Evolutionary conservation across 345 rosid genomes (phyloP).

Genomic region (Ceriops decandra): DNA sequence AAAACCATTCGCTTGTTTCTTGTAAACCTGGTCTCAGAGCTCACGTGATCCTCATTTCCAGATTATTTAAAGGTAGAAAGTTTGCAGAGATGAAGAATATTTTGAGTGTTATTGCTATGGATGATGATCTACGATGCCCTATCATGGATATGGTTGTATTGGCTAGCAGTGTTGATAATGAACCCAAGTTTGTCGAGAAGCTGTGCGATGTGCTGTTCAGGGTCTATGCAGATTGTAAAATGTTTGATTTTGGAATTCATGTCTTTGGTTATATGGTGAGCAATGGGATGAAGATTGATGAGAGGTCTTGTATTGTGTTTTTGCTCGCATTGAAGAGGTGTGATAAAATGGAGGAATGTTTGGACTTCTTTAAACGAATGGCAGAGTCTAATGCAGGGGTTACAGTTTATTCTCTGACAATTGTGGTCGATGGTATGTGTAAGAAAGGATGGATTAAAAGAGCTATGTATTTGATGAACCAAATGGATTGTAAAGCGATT

Average conservation of each 20-base stretch:
- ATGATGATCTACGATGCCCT: slow-evolving; percentile 34
- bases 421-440: slow-evolving; percentile 65
- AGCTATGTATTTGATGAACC: slow-evolving; percentile 47
- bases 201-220: slow-evolving; percentile 60
- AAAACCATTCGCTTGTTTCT: slow-evolving; percentile 28
- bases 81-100: slow-evolving; percentile 48
- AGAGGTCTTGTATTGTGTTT: slow-evolving; percentile 70
- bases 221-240: slow-evolving; percentile 57
- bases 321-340: slow-evolving; percentile 60
- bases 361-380: slow-evolving; percentile 55
- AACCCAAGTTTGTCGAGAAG: slow-evolving; percentile 39
- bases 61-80: slow-evolving; percentile 43
- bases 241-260: slow-evolving; percentile 52
- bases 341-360: slow-evolving; percentile 41
- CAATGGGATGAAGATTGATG: slow-evolving; percentile 49
- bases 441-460: slow-evolving; percentile 51
- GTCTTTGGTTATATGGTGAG: slow-evolving; percentile 57
- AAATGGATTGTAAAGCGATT: slow-evolving; percentile 46
- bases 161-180: slow-evolving; percentile 23
- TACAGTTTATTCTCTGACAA: slow-evolving; percentile 60
- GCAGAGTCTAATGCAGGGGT: slow-evolving; percentile 42
- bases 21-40: slow-evolving; percentile 49
- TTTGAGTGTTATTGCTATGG: slow-evolving; percentile 36
- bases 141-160: slow-evolving; percentile 36
- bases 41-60: slow-evolving; percentile 38